Percentiles rank a stretch among this genome's conserved stretches.
These are phyloP conservation scores for Hordeum pubiflorum DNA, from an alignment of 202 grass and related monocot genomes.

Conservation along the genomic window DNA sequence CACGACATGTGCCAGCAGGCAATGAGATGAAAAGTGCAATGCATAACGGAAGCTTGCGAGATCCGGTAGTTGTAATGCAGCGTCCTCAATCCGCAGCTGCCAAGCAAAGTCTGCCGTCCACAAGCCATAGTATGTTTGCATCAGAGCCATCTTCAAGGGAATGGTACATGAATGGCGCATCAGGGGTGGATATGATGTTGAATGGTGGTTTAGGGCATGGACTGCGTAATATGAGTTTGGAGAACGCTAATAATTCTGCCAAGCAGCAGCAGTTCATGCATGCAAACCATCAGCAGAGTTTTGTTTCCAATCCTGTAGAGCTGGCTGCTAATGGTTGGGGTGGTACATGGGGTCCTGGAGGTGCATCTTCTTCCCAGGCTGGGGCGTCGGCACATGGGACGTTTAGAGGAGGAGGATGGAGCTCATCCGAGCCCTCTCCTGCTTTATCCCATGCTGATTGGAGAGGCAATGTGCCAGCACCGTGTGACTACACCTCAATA, in stretches of 20 bases:
- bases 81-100: slow-evolving; percentile 52
- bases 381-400: slow-evolving; percentile 52
- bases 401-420: slow-evolving; percentile 62
- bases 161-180: slow-evolving; percentile 58
- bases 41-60: slow-evolving; percentile 52
- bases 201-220: slow-evolving; percentile 55
- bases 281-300: slow-evolving; percentile 45
- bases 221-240: slow-evolving; percentile 52
- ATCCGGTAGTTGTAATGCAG: slow-evolving; percentile 85
- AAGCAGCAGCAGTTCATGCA: slow-evolving; percentile 38
- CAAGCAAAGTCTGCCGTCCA: slow-evolving; percentile 71
- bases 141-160: slow-evolving; percentile 48
- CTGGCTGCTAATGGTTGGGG: slow-evolving; percentile 59
- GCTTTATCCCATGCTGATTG: slow-evolving; percentile 53
- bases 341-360: slow-evolving; percentile 49
- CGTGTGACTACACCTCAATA: slow-evolving; percentile 83
- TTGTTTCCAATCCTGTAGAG: slow-evolving; percentile 46
- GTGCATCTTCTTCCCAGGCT: slow-evolving; percentile 41
- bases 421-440: slow-evolving; percentile 33
- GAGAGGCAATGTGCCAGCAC: slow-evolving; percentile 48
- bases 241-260: slow-evolving; percentile 37
- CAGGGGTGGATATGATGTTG: slow-evolving; percentile 47
- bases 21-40: slow-evolving; percentile 52
- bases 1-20: slow-evolving; percentile 36
- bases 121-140: slow-evolving; percentile 58